Percentiles rank a stretch among this genome's conserved stretches.
Evolutionary conservation across 2,329 filamentous ascomycete genomes (phyloP).

Genomic region (Exserohilum rostratum): DNA sequence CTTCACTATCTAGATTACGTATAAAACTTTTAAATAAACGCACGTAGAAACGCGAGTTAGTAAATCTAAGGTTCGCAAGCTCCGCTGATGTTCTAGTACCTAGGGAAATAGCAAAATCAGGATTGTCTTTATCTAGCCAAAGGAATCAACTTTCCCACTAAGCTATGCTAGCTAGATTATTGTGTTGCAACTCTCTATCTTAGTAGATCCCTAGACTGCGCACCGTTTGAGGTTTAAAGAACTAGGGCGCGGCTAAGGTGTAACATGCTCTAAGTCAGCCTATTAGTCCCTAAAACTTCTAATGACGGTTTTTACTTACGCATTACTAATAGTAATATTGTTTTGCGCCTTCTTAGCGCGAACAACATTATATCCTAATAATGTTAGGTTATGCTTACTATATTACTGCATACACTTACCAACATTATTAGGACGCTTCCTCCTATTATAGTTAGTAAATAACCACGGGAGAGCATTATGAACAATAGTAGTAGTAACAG

Average conservation of each 20-base stretch:
- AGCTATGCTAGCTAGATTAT: conserved; percentile 2
- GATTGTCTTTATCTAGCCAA: background rate
- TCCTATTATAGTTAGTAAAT: conserved; percentile 41
- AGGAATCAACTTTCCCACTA: background rate
- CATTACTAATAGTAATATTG: conserved; percentile 1
- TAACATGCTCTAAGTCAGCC: background rate
- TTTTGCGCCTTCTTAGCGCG: background rate
- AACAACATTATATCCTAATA: background rate
- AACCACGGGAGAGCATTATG: conserved; percentile 24
- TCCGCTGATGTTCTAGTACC: background rate
- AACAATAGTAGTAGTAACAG: conserved; percentile 35
- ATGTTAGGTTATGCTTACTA: background rate
- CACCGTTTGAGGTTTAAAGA: conserved; percentile 1
- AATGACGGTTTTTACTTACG: background rate
- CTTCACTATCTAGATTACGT: background rate
- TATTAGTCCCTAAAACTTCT: background rate
- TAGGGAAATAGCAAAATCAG: background rate
- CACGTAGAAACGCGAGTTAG: background rate
- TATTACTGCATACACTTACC: background rate
- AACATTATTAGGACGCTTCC: conserved; percentile 5
- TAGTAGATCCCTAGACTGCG: background rate
- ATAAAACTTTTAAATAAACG: conserved; percentile 1
- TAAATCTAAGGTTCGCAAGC: background rate
- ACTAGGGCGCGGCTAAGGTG: conserved; percentile 2
- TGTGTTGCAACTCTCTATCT: conserved; percentile 1